Base-by-base conservation (phyloP, 768 basidiomycete species). In the Holtermannia corniformis region DNA sequence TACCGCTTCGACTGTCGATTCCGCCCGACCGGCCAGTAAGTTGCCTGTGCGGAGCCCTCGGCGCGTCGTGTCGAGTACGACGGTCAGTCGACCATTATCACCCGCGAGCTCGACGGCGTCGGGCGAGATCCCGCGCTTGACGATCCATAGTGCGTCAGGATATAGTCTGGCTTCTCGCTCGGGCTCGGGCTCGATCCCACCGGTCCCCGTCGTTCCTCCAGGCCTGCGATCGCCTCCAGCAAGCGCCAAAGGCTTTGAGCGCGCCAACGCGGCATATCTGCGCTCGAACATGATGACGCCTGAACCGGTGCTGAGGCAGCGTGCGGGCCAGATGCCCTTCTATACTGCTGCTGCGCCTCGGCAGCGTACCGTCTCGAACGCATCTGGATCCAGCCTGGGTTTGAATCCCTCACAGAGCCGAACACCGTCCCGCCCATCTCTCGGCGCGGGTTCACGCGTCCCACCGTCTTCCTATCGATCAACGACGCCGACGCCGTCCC, bases 401-500 rank as follows among this genome's bases (percentile, higher is more conserved):
- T 51, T 20, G 27, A 27, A 2, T 28, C 22, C 20, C 16, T 21
- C 19, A 24, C 44, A 21, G 41, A 28, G 3, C n/a, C 43, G 10
- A n/a, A 41, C 12, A 40, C 24, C 49, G 13, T 21, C 41, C 37
- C 43, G 24, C 20, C 45, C 5, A 16, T 25, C 28, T 44, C 47
- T 45, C 21, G 47, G 46, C n/a, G 10, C n/a, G 23, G 21, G 57
- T 21, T 16, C 52, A 28, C 16, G 3, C 26, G n/a, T 57, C 1
- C 65, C 65, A 32, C 60, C 60, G 22, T 67, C 65, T 3, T 58
- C 65, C 3, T 67, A 58, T 47, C 49, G 65, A 5, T 27, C 58
- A n/a, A 47, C 49, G 4, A 60, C 65, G 3, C 62, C 64, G n/a
- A 63, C 62, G 13, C 64, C 64, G 0, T 52, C 47, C 20, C 19